Conservation (phyloP, 331 rosid genomes). For the Phaseolus coccineus region DNA sequence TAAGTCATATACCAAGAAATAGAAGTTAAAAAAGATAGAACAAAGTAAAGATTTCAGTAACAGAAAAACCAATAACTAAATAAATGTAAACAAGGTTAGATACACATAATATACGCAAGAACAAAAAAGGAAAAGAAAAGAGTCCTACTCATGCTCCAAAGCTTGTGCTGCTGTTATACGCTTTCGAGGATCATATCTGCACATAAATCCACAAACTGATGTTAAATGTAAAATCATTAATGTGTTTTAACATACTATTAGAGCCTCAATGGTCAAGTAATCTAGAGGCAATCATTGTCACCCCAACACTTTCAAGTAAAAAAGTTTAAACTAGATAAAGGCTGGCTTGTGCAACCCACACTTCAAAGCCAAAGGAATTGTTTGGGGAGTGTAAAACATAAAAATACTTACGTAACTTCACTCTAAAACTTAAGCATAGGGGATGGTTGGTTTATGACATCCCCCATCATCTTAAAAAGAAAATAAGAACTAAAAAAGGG, state of each 20-base stretch:
- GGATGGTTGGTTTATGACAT: conserved; percentile 1
- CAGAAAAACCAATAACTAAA: conserved; percentile 15
- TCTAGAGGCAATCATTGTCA: background rate
- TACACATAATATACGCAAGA: background rate
- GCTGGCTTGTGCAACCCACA: background rate
- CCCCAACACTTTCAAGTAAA: background rate
- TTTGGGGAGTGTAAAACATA: background rate
- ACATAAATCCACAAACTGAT: conserved; percentile 34
- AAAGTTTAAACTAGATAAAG: background rate
- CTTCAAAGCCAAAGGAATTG: background rate
- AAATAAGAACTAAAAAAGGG: background rate
- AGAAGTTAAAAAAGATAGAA: background rate
- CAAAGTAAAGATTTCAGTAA: conserved; percentile 14
- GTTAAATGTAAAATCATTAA: background rate
- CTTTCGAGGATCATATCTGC: conserved; percentile 93
- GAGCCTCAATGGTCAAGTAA: background rate
- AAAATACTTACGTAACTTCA: background rate
- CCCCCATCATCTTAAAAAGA: background rate
- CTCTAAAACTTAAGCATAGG: background rate
- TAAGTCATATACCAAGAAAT: background rate
- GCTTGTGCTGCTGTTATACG: conserved; percentile 89
- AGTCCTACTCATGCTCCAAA: conserved; percentile 81
- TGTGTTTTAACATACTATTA: background rate
- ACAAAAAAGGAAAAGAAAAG: conserved; percentile 11
- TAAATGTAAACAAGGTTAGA: conserved; percentile 28